Evolutionary conservation across 83 land plant genomes (phyloP).

Genomic region (Diphasiastrum complanatum): DNA sequence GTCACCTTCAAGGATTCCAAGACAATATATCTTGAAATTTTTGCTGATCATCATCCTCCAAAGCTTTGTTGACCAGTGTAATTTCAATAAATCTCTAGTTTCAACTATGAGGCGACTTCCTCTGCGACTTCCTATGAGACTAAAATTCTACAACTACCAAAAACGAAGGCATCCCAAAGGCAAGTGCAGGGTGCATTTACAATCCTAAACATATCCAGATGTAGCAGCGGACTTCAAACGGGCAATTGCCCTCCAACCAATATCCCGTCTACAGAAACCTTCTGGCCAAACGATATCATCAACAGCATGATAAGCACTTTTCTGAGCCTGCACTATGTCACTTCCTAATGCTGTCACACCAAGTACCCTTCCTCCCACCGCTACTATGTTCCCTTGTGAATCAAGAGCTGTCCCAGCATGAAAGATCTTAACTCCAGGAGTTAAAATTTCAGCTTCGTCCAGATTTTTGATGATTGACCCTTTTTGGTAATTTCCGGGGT

Average conservation of each 20-base stretch:
- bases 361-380: constrained; percentile 83
- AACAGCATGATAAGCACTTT: constrained; percentile 69
- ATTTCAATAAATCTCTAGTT: too few relatives aligned
- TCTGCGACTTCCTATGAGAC: too few relatives aligned
- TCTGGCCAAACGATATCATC: constrained; percentile 79
- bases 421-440: constrained; percentile 70
- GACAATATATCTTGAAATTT: too few relatives aligned
- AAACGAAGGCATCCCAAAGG: too few relatives aligned
- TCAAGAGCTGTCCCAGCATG: constrained; percentile 85
- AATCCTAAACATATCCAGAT: too few relatives aligned
- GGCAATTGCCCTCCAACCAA: constrained; percentile 86
- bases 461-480: constrained; percentile 65
- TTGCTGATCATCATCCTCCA: too few relatives aligned
- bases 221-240: too few relatives aligned
- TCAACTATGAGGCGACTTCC: too few relatives aligned
- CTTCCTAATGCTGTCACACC: constrained; percentile 82
- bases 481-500: constrained; percentile 72
- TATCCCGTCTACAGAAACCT: constrained; percentile 82
- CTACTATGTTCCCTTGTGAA: constrained; percentile 59
- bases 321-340: constrained; percentile 68
- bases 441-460: constrained; percentile 63
- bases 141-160: too few relatives aligned
- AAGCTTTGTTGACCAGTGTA: too few relatives aligned
- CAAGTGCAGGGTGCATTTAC: too few relatives aligned
- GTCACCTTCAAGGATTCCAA: too few relatives aligned